Evolutionary conservation across 2,329 filamentous ascomycete genomes (phyloP).

Genomic region (Graphium sp.): DNA sequence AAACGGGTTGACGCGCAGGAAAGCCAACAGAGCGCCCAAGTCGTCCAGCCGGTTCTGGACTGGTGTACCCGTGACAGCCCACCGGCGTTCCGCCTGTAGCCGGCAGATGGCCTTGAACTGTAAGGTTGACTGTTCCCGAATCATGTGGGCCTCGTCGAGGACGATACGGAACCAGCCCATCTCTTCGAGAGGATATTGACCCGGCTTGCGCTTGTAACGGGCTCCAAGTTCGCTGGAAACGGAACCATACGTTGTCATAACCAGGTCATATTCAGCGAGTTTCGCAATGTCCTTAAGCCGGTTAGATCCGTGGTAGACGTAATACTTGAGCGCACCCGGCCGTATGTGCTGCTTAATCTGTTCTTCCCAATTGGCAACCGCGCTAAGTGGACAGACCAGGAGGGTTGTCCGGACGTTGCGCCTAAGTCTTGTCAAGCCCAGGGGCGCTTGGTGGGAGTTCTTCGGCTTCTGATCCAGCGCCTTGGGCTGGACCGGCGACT

Average conservation of each 20-base stretch:
- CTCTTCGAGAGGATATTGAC: constrained; percentile 49
- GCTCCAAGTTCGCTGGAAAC: constrained; percentile 62
- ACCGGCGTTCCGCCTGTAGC: constrained; percentile 65
- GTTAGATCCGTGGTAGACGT: constrained; percentile 74
- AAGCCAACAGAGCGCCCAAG: constrained; percentile 70
- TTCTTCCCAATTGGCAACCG: constrained; percentile 85
- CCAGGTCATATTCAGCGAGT: constrained; percentile 60
- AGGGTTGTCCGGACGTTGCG: constrained; percentile 67
- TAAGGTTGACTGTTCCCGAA: constrained; percentile 67
- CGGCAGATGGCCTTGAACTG: constrained; percentile 75
- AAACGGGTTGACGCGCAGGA: constrained; percentile 73
- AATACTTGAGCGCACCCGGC: constrained; percentile 46
- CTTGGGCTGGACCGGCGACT: constrained; percentile 31
- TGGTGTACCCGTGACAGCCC: constrained; percentile 94
- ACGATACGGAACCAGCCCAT: constrained; percentile 90
- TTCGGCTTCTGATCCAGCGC: constrained; percentile 20
- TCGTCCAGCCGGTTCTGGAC: constrained; percentile 91
- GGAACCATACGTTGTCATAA: constrained; percentile 88
- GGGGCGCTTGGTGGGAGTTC: constrained; percentile 17
- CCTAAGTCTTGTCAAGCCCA: constrained; percentile 33
- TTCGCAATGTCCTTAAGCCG: constrained; percentile 52
- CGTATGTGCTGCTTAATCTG: constrained; percentile 74
- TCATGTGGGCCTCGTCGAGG: constrained; percentile 87
- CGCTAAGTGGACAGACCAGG: constrained; percentile 77
- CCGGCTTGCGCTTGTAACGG: constrained; percentile 42